Evolutionary conservation across 805 yeast genomes (phyloP), one percentile per base, ranked within the genome.

Genomic region (Candida endomychidarum): DNA sequence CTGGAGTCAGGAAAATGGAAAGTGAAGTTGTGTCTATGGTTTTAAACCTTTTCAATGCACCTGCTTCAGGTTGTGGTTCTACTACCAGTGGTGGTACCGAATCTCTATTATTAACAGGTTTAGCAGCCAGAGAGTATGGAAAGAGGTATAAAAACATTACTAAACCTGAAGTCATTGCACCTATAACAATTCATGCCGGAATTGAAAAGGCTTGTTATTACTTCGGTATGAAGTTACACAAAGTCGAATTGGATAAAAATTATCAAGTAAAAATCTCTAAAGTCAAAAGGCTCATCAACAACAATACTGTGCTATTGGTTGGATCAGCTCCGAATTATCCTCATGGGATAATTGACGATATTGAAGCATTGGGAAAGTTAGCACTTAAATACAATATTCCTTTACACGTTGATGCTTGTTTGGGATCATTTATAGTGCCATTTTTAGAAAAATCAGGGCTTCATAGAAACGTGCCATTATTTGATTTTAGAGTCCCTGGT

Each of bases 291-390:
- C 70, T 85, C 35, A 80, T 93, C 46, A 88, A 84, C 51, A 57
- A 65, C 2, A 89, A 90, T 60, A 93, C 99, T 0, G 85, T 88
- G 3, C 66, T 91, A 34, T 64, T 91, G 17, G 86, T 80, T 5
- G 98, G 98, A 1, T 90, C 98, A 1, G 96, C 97, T 5, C 98
- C 99, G 27, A 91, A 91, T 67, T 91, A 82, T 63, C 98, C 99
- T 2, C 97, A 91, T 58, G 99, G 99, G 9, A 85, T 93, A 34
- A 80, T 88, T 42, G 99, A 91, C 63, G 93, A 91, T 56, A 89
- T 91, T 44, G 84, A 75, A 49, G 78, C 72, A 0, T 70, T 91
- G 17, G 78, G 93, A 19, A 54, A 73, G 23, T 50, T 89, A 20
- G 93, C 91, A 0, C 51, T 75, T n/a, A 69, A 65, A 33, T 66